Evolutionary conservation across 148 eudicot species (phyloP).

Genomic region (Polygonum aviculare): DNA sequence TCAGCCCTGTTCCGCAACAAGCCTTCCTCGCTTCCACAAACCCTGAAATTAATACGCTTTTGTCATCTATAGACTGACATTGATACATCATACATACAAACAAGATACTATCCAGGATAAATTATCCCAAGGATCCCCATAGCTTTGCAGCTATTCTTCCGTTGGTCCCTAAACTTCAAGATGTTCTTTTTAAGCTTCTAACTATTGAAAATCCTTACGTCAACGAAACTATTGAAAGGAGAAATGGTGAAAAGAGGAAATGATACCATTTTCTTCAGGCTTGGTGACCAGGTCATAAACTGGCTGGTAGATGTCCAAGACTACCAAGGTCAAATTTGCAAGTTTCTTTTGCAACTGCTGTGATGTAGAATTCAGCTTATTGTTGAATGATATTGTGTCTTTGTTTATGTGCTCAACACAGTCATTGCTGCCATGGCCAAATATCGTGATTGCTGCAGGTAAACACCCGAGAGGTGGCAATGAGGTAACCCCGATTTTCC

Average conservation of each 20-base stretch:
- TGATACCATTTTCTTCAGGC: conserved; percentile 44
- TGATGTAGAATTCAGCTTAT: conserved; percentile 47
- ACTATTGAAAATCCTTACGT: too few relatives aligned
- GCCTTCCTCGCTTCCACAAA: conserved; percentile 76
- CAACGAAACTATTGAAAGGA: neutral
- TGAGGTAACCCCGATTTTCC: conserved; percentile 53
- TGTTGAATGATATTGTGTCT: conserved; percentile 42
- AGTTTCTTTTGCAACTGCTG: conserved; percentile 30
- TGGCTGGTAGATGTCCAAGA: conserved; percentile 53
- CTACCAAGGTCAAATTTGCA: conserved; percentile 42
- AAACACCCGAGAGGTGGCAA: conserved; percentile 60
- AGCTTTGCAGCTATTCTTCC: too few relatives aligned
- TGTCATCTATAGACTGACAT: neutral
- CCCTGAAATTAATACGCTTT: conserved; percentile 26
- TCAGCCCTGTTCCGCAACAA: conserved; percentile 73
- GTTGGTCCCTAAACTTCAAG: too few relatives aligned
- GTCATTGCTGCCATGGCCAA: conserved; percentile 39
- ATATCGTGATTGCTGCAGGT: conserved; percentile 57
- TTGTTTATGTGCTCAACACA: conserved; percentile 46
- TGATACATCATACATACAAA: neutral
- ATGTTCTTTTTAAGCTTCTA: too few relatives aligned
- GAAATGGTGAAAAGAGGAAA: neutral
- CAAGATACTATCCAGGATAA: neutral
- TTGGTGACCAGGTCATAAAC: conserved; percentile 35
- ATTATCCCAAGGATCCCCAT: too few relatives aligned